Base-by-base conservation (phyloP, 805 yeast species). In the Zygoascus biomembranicola region DNA sequence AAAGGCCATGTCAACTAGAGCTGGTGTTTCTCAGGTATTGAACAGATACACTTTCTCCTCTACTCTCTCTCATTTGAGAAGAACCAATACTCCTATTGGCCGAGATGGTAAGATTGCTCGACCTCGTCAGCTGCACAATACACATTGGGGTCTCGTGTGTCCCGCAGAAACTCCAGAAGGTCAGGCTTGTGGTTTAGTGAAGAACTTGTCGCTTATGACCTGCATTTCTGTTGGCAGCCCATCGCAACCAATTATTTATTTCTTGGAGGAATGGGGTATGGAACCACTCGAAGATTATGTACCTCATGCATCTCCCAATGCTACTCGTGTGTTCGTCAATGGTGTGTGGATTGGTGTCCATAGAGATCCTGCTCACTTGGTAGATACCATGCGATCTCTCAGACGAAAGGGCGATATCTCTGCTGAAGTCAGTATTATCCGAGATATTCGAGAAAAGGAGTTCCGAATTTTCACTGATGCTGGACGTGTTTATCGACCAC, bases 111-210 rank as follows among this genome's bases (percentile, higher is more conserved):
- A 94, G 72, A 80, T 94, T 60, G 99, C 99, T 47, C 90, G 94
- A 66, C 99, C 99, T 47, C 90, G 99, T 76, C 99, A 94, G 75
- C 79, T 94, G 66, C 99, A 94, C 75, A 94, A 94, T 71, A 94
- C 99, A 32, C 99, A 94, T 74, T 94, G 99, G 99, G 99, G 99
- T 66, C 79, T 94, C 64, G 98, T 94, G 46, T 94, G 99, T 74
- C 99, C 99, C 51, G 99, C 99, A 23, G 99, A 94, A 73, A 94
- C 99, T 16, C 99, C 99, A 2, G 99, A 94, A 77, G 99, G 99
- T 67, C 99, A 94, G 75, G 99, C 99, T 37, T 94, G 99, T 86
- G 99, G 99, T 67, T 78, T 94, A 71, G 99, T 94, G 52, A 94
- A 94, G 76, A 94, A 94, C 72, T 77, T 94, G 68, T 90, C 98